Evolutionary conservation across 2,329 filamentous ascomycete species (phyloP).

Genomic region (Aureobasidium subglaciale): DNA sequence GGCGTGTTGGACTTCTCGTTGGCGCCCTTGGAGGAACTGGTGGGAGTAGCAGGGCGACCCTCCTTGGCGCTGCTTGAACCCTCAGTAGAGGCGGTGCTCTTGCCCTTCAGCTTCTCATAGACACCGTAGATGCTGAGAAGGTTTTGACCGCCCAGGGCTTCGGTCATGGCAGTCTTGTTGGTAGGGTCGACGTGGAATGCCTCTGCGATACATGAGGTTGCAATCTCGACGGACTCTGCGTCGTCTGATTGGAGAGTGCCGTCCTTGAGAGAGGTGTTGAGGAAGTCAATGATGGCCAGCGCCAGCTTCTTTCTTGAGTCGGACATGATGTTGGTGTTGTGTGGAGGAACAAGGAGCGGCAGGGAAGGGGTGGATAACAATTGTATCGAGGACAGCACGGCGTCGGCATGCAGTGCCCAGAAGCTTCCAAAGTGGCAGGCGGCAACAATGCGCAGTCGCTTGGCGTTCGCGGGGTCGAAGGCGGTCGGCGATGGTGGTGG

Average conservation of each 20-base stretch:
- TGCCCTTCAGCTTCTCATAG: slow-evolving; percentile 87
- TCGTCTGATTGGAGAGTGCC: slow-evolving; percentile 85
- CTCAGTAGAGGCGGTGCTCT: slow-evolving; percentile 43
- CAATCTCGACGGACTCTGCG: slow-evolving; percentile 87
- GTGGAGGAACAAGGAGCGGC: background rate
- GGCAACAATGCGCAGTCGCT: slow-evolving; percentile 7
- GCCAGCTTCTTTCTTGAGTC: slow-evolving; percentile 76
- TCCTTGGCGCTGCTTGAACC: slow-evolving; percentile 31
- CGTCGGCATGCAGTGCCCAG: background rate
- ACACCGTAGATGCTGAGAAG: slow-evolving; percentile 88
- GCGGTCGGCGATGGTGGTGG: slow-evolving; percentile 10
- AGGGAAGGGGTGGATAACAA: background rate
- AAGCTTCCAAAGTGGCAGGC: slow-evolving; percentile 8
- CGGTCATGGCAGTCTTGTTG: slow-evolving; percentile 63
- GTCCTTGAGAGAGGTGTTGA: slow-evolving; percentile 74
- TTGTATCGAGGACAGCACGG: background rate
- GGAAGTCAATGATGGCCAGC: slow-evolving; percentile 95
- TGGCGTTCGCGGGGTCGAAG: slow-evolving; percentile 15
- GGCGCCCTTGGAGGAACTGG: slow-evolving; percentile 41
- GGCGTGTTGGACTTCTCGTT: slow-evolving; percentile 24
- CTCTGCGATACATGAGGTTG: slow-evolving; percentile 88
- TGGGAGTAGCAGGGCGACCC: slow-evolving; percentile 23
- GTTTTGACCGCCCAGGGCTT: slow-evolving; percentile 78
- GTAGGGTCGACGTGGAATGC: slow-evolving; percentile 90
- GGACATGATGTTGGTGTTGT: slow-evolving; percentile 17